Percentiles rank a stretch among this genome's conserved stretches.
Evolutionary conservation across 2,329 filamentous ascomycete species (phyloP).

Genomic region (Exophiala sideris): DNA sequence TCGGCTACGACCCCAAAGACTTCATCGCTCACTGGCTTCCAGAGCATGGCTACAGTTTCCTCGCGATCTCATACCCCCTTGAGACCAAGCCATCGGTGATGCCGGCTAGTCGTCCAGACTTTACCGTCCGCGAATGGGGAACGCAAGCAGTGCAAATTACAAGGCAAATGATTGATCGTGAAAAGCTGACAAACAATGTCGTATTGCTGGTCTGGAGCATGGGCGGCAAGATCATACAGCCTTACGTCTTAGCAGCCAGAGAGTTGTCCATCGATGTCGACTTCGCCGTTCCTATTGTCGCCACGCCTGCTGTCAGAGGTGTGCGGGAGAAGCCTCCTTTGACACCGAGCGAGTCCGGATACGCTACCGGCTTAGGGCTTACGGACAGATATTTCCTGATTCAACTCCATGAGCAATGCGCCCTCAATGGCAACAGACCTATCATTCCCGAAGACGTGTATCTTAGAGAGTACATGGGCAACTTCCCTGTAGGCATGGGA

Average conservation of each 20-base stretch:
- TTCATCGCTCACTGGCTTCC: slow-evolving; percentile 2
- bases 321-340: neutral
- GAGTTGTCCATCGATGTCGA: neutral
- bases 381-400: neutral
- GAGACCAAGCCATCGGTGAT: neutral
- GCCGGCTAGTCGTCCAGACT: neutral
- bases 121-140: slow-evolving; percentile 3
- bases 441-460: slow-evolving; percentile 7
- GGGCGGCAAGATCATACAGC: slow-evolving; percentile 4
- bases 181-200: neutral
- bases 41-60: neutral
- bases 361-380: neutral
- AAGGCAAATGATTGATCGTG: neutral
- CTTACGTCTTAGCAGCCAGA: neutral
- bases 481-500: neutral
- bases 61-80: slow-evolving; percentile 4
- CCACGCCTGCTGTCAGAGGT: slow-evolving; percentile 1
- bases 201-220: slow-evolving; percentile 6
- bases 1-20: neutral
- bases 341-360: neutral
- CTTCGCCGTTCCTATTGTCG: neutral
- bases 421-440: neutral
- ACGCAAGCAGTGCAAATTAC: slow-evolving; percentile 1
- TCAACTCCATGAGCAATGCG: slow-evolving; percentile 1
- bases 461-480: neutral